Evolutionary conservation across 2,329 filamentous ascomycete species (phyloP).

Genomic region (Diaporthe helianthi): DNA sequence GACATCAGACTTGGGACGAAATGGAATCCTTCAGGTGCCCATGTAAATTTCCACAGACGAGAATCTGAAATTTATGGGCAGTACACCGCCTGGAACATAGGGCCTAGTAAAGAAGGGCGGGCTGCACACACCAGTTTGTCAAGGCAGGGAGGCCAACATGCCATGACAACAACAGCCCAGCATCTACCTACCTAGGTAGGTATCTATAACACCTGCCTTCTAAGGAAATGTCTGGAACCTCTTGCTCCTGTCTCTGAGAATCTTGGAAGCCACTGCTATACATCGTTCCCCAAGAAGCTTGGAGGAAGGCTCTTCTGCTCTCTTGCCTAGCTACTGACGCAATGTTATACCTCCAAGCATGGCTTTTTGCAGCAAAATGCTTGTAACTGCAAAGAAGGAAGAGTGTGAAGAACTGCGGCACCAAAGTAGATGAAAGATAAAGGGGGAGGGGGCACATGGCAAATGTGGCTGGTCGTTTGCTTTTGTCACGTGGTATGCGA

Average conservation of each 20-base stretch:
- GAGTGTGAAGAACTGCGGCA: too few relatives aligned
- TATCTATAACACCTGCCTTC: too few relatives aligned
- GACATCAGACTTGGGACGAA: neutral
- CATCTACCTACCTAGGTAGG: neutral
- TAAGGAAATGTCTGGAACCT: rapidly evolving
- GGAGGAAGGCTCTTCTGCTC: neutral
- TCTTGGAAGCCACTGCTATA: rapidly evolving
- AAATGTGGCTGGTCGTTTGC: rapidly evolving
- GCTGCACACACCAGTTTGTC: neutral
- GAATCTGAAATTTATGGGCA: neutral
- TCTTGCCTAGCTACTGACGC: too few relatives aligned
- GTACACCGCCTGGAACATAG: neutral
- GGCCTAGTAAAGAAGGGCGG: neutral
- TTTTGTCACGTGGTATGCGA: neutral
- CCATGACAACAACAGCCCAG: too few relatives aligned
- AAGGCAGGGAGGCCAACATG: neutral
- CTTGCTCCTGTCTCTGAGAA: rapidly evolving
- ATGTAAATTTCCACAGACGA: neutral
- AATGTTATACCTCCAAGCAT: neutral
- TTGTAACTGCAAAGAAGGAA: neutral
- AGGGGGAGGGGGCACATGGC: rapidly evolving
- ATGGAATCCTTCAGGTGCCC: neutral
- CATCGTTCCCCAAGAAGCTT: rapidly evolving
- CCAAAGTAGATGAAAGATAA: rapidly evolving
- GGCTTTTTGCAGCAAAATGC: neutral